These are phyloP conservation scores for Paracoccidioides lutzii DNA, from an alignment of 2,329 filamentous ascomycete genomes.

Conservation along the genomic window DNA sequence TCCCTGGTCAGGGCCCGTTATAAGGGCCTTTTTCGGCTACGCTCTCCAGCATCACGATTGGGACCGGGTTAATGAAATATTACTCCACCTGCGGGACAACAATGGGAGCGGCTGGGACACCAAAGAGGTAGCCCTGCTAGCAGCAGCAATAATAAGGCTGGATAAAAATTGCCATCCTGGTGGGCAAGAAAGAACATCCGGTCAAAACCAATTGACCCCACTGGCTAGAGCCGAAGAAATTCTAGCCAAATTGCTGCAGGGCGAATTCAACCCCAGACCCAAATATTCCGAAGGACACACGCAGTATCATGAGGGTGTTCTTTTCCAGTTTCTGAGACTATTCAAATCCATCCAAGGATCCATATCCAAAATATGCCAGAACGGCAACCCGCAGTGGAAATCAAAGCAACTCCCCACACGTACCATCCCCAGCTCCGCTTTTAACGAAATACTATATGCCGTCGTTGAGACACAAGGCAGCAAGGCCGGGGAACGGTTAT, in stretches of 20 bases:
- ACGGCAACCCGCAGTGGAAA: slow-evolving; percentile 12
- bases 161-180: slow-evolving; percentile 10
- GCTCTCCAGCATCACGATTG: slow-evolving; percentile 23
- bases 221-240: slow-evolving; percentile 20
- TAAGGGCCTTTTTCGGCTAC: slow-evolving; percentile 25
- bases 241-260: slow-evolving; percentile 22
- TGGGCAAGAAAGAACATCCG: neutral
- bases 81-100: slow-evolving; percentile 23
- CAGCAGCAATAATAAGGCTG: slow-evolving; percentile 29
- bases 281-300: slow-evolving; percentile 7
- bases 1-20: slow-evolving; percentile 24
- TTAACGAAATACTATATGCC: slow-evolving; percentile 43
- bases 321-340: slow-evolving; percentile 20
- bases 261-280: slow-evolving; percentile 21
- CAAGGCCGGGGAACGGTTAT: slow-evolving; percentile 34
- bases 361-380: slow-evolving; percentile 17
- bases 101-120: slow-evolving; percentile 26
- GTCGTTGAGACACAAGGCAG: slow-evolving; percentile 40
- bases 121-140: slow-evolving; percentile 24
- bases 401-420: slow-evolving; percentile 11
- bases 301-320: slow-evolving; percentile 18
- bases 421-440: slow-evolving; percentile 28
- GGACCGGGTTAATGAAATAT: slow-evolving; percentile 20
- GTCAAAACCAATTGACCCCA: slow-evolving; percentile 5
- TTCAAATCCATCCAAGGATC: slow-evolving; percentile 22